Evolutionary conservation across 495 filamentous ascomycete species (phyloP), one percentile per base, ranked within the genome.

Genomic region (Lasiosphaeris hirsuta): DNA sequence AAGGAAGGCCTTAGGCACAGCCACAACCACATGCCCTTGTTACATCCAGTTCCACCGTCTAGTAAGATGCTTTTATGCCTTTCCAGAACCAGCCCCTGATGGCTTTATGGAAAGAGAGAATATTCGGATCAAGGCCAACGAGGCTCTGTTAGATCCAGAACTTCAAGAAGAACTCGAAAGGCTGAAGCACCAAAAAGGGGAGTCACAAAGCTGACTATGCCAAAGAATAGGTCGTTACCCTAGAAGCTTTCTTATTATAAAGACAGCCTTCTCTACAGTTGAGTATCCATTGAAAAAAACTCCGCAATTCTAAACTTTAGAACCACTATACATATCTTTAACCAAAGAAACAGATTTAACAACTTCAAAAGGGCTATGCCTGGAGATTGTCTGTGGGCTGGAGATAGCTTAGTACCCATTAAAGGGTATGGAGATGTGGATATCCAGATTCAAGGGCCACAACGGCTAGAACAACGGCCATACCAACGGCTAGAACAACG

Each of bases 231-330:
- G 33, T 35, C 10, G 14, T 6, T 49, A 30, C 45, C 45, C 45
- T 49, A n/a, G 30, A 45, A 19, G 23, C 52, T 38, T 55, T 46
- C 17, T 55, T 3, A n/a, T 23, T n/a, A 42, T 17, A 10, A 11
- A 30, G 37, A 14, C 19, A 23, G 51, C 38, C 17, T 44, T 54
- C 40, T n/a, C 8, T 9, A 58, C 30, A 45, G 39, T 44, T 60
- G 38, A 23, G 19, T 54, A 57, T 37, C 47, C 59, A 39, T 30
- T 61, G n/a, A n/a, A 43, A 53, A 49, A 36, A 50, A 61, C 43
- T 57, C 54, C 0, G 48, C 54, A 1, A 61, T 61, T 18, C 47
- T 61, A n/a, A 48, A 57, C 11, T 54, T 42, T 44, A 48, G 54
- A 42, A 53, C 54, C 10, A 50, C 54, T 3, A 57, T 61, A 7